These are phyloP conservation scores for Candida verbasci DNA, from an alignment of 805 yeast genomes.

Conservation along the genomic window DNA sequence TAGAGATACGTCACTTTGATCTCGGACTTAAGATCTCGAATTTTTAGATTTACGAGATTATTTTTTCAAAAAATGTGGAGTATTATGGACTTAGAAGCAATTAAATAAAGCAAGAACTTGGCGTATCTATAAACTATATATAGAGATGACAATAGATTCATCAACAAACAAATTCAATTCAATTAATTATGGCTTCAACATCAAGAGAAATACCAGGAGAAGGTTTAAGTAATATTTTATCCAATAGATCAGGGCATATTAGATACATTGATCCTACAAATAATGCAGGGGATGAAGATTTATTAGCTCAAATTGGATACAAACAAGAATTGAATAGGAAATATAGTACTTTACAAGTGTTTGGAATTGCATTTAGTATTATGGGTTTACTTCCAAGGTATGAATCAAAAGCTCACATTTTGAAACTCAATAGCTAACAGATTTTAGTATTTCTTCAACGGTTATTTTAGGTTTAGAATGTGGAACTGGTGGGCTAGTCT, in stretches of 20 bases:
- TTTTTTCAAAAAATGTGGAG: too few species aligned
- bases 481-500: conserved; percentile 59
- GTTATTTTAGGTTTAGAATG: conserved; percentile 48
- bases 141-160: too few species aligned
- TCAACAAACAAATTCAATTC: too few species aligned
- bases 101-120: too few species aligned
- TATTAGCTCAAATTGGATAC: conserved; percentile 53
- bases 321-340: conserved; percentile 60
- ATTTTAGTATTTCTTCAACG: conserved; percentile 54
- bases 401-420: too few species aligned
- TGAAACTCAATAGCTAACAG: too few species aligned
- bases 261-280: conserved; percentile 11
- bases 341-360: conserved; percentile 56
- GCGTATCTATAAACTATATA: too few species aligned
- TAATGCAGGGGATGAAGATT: conserved; percentile 11
- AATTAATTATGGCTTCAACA: too few species aligned
- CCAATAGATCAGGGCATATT: conserved; percentile 13
- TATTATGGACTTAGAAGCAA: too few species aligned
- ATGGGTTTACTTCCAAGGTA: conserved; percentile 67
- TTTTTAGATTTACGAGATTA: too few species aligned
- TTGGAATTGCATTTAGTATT: conserved; percentile 64
- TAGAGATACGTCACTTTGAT: too few species aligned
- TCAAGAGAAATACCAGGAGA: not conserved
- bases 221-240: conserved; percentile 8
- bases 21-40: too few species aligned